Base-by-base conservation (phyloP, 495 filamentous ascomycete species). In the Lophium mytilinum region DNA sequence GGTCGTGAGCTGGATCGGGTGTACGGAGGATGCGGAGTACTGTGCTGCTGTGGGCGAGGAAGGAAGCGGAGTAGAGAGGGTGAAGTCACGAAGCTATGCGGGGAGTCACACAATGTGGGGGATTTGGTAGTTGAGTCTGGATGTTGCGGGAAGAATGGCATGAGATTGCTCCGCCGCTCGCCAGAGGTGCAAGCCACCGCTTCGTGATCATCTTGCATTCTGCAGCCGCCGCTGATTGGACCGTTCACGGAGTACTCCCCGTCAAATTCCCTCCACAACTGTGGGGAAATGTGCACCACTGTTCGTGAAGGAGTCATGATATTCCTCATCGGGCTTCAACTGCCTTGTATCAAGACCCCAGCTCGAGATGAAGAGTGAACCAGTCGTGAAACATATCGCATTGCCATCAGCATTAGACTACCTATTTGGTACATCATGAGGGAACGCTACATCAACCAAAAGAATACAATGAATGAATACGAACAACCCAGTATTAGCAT, bases 1-100 rank as follows among this genome's bases (percentile, higher is more conserved):
- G 33, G 48, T 49, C 41, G 58, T 53, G 48, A 37, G 33, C 41
- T 48, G 47, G 52, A 49, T 36, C 33, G 58, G 53, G 47, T 47
- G 19, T 8, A 48, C 11, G 11, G 21, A 50, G 33, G 19, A 50
- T 4, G 35, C 45, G n/a, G 33, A 15, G 30, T 11, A 35, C 24
- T 42, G 10, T 14, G 46, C 39, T 21, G 39, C 30, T 17, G n/a
- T 33, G 52, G 49, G 12, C 12, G 49, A 17, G 49, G 45, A 21
- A 10, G 45, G 21, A 48, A 15, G 43, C 14, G 21, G 0, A 24
- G 45, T n/a, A 14, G 8, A 2, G 21, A 30, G 15, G 14, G 21
- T 2, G 18, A 48, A 24, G 45, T 24, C 24, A 30, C 24, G 24
- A 30, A 30, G 24, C 24, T 30, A 30, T 30, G 24, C 6, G 6